phyloP scores from a whole-genome alignment of 1,284 basidiomycete genomes.

The Inonotus hispidus region DNA sequence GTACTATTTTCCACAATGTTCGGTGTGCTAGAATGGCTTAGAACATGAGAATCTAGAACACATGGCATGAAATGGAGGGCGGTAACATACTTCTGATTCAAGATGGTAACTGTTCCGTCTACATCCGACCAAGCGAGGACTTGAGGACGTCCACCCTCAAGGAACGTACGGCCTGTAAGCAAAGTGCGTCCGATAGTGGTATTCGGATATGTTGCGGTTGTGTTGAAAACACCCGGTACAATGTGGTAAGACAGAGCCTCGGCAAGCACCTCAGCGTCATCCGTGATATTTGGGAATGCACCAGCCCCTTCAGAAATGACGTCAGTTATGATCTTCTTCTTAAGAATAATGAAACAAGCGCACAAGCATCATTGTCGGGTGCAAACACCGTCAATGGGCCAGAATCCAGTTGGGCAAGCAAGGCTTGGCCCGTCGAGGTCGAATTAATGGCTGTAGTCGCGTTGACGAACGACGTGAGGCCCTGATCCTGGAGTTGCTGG shows the following conservation, averaged over 20 bases:
- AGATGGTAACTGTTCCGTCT: conserved; percentile 42
- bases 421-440: conserved; percentile 37
- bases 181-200: conserved; percentile 62
- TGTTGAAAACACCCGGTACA: conserved; percentile 46
- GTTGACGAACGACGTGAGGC: conserved; percentile 36
- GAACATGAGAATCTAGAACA: neutral
- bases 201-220: conserved; percentile 40
- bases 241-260: conserved; percentile 59
- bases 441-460: conserved; percentile 35
- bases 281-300: conserved; percentile 31
- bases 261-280: conserved; percentile 35
- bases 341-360: conserved; percentile 15
- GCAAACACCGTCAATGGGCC: conserved; percentile 41
- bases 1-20: conserved; percentile 39
- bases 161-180: conserved; percentile 42
- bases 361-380: conserved; percentile 45
- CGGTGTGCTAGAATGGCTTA: conserved; percentile 31
- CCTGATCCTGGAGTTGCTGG: conserved; percentile 29
- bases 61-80: neutral
- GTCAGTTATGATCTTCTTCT: neutral
- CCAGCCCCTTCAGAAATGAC: conserved; percentile 28
- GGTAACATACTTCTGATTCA: conserved; percentile 46
- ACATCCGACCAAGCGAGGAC: conserved; percentile 57
- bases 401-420: conserved; percentile 37
- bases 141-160: conserved; percentile 54